Percentiles rank a stretch among this genome's conserved stretches.
Conservation (phyloP, 2,329 filamentous ascomycete genomes). For the Colletotrichum endophyticum region DNA sequence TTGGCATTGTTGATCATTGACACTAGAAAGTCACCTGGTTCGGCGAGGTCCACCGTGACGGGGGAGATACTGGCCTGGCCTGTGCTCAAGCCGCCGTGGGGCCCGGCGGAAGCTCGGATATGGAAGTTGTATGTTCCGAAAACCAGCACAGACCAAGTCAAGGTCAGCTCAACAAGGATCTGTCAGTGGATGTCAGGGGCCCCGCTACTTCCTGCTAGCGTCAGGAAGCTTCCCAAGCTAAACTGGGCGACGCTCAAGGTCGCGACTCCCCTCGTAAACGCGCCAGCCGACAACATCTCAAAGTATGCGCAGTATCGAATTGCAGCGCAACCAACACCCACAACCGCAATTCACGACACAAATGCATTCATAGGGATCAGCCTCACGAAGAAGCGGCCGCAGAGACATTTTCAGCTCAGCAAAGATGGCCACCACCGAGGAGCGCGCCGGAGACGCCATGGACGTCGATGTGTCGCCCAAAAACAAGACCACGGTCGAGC, state of each 20-base stretch:
- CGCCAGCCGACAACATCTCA: slow-evolving; percentile 12
- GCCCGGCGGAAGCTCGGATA: too few species aligned
- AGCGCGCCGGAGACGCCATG: slow-evolving; percentile 25
- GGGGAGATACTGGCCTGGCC: background rate
- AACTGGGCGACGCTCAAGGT: background rate
- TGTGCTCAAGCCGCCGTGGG: background rate
- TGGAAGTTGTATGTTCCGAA: background rate
- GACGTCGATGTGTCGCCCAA: slow-evolving; percentile 41
- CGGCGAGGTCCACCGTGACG: background rate
- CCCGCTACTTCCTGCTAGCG: slow-evolving; percentile 2
- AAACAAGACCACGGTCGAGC: slow-evolving; percentile 33
- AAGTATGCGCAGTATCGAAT: slow-evolving; percentile 1
- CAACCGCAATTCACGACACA: background rate
- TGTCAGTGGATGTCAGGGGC: slow-evolving; percentile 7
- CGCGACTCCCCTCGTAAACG: slow-evolving; percentile 14
- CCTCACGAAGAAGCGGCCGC: background rate
- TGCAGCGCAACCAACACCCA: background rate
- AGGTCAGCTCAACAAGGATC: background rate
- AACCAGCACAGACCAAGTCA: background rate
- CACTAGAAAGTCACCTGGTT: background rate
- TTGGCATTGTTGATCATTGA: background rate
- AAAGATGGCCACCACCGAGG: slow-evolving; percentile 25
- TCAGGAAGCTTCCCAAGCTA: slow-evolving; percentile 17
- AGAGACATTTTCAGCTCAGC: background rate
- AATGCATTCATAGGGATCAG: background rate